These are phyloP conservation scores for Cicer cuneatum DNA, from an alignment of 306 rosid genomes.

Conservation along the genomic window DNA sequence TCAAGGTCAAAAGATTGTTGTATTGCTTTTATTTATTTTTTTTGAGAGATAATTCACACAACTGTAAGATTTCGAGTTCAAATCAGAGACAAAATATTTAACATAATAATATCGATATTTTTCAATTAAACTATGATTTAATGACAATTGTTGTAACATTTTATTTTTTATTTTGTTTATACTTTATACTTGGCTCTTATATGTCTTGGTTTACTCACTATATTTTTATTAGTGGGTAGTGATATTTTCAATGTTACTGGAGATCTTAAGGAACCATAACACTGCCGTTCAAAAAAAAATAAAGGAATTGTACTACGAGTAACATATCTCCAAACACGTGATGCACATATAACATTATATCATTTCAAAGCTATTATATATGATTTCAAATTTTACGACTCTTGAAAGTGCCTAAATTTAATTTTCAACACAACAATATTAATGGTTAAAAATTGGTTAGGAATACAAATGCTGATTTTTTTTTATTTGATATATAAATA, in stretches of 20 bases:
- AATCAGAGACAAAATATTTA: too few species aligned
- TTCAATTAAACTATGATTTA: too few species aligned
- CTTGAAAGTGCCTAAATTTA: too few species aligned
- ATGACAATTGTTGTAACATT: too few species aligned
- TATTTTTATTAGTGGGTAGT: not conserved
- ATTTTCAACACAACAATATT: too few species aligned
- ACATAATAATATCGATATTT: too few species aligned
- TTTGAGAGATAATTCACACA: too few species aligned
- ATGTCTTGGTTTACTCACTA: too few species aligned
- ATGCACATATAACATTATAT: not conserved
- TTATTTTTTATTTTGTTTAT: too few species aligned
- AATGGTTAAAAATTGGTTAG: not conserved
- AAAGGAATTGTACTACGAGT: not conserved
- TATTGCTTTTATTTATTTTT: not conserved
- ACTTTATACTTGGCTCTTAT: not conserved
- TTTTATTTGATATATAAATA: not conserved
- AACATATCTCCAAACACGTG: not conserved
- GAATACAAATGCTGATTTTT: not conserved
- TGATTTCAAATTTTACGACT: too few species aligned
- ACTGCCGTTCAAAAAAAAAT: not conserved
- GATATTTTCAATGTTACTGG: not conserved
- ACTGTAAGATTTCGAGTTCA: too few species aligned
- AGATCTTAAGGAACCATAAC: not conserved
- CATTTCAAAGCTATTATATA: not conserved
- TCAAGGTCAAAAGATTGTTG: slow-evolving; percentile 21